Evolutionary conservation across 768 basidiomycete genomes (phyloP).

Genomic region (Cantharellus cinnabarinus): DNA sequence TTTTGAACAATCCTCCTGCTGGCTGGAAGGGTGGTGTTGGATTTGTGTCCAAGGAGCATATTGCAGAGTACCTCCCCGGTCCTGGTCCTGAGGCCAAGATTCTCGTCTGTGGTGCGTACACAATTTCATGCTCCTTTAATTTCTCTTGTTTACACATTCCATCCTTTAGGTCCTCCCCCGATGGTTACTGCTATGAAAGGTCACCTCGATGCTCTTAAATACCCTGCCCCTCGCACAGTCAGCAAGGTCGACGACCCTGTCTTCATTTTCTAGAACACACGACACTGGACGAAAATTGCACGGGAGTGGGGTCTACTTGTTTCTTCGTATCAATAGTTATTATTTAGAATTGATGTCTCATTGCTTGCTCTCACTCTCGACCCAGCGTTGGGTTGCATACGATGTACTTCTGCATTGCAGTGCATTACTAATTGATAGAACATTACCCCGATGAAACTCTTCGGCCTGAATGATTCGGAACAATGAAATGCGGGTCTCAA

Average conservation of each 20-base stretch:
- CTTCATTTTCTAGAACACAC: slow-evolving; percentile 1
- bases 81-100: slow-evolving; percentile 51
- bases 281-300: no score
- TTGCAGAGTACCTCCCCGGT: slow-evolving; percentile 59
- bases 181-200: slow-evolving; percentile 68
- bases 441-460: no score
- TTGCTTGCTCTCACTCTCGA: no score
- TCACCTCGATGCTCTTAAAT: slow-evolving; percentile 70
- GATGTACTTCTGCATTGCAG: no score
- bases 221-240: slow-evolving; percentile 70
- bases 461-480: no score
- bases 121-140: not conserved
- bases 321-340: no score
- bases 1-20: slow-evolving; percentile 84
- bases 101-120: slow-evolving; percentile 49
- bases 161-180: slow-evolving; percentile 38
- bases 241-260: slow-evolving; percentile 88
- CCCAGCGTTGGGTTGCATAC: no score
- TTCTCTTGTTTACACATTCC: not conserved
- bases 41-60: slow-evolving; percentile 85
- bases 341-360: no score
- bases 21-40: slow-evolving; percentile 79
- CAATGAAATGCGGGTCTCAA: no score
- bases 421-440: no score
- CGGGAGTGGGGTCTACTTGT: no score